A percentile compares a stretch with the other conserved stretches of the same genome.
Conservation (phyloP, 1,284 basidiomycete species). For the Boletellus dicymbophilus region DNA sequence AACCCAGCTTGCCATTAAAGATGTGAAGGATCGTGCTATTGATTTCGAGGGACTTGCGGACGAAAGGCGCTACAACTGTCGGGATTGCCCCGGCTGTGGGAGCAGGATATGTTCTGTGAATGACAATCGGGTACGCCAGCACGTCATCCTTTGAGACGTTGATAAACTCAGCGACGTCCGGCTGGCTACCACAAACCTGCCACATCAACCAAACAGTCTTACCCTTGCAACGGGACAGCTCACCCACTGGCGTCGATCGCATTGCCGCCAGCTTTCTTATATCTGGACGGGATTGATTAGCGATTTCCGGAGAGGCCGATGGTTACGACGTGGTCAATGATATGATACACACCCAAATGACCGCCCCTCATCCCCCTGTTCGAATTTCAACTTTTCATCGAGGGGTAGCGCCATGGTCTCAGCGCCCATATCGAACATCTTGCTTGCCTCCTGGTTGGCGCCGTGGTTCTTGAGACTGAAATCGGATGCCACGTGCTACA, state of each 20-base stretch:
- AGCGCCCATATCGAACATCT: constrained; percentile 62
- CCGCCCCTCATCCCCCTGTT: constrained; percentile 63
- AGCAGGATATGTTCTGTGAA: constrained; percentile 55
- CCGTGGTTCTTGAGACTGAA: constrained; percentile 65
- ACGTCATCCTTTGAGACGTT: constrained; percentile 71
- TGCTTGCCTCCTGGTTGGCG: constrained; percentile 49
- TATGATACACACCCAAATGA: constrained; percentile 53
- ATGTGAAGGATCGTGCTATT: constrained; percentile 55
- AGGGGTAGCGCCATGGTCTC: constrained; percentile 59
- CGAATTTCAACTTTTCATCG: constrained; percentile 64
- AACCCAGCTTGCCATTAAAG: constrained; percentile 57
- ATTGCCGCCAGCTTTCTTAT: constrained; percentile 64
- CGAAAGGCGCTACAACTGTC: constrained; percentile 52
- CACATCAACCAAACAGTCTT: not conserved
- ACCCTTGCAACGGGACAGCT: not conserved
- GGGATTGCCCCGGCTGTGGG: constrained; percentile 54
- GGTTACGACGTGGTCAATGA: not conserved
- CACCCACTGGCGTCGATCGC: constrained; percentile 64
- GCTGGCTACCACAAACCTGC: constrained; percentile 9
- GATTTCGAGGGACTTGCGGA: constrained; percentile 56
- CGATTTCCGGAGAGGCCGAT: too few relatives aligned
- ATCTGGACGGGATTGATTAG: constrained; percentile 39
- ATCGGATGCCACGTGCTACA: not conserved
- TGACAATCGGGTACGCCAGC: constrained; percentile 52
- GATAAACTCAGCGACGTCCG: constrained; percentile 64